Base-by-base conservation (phyloP, 1,284 basidiomycete genomes). In the Lignosus rhinocerotis region DNA sequence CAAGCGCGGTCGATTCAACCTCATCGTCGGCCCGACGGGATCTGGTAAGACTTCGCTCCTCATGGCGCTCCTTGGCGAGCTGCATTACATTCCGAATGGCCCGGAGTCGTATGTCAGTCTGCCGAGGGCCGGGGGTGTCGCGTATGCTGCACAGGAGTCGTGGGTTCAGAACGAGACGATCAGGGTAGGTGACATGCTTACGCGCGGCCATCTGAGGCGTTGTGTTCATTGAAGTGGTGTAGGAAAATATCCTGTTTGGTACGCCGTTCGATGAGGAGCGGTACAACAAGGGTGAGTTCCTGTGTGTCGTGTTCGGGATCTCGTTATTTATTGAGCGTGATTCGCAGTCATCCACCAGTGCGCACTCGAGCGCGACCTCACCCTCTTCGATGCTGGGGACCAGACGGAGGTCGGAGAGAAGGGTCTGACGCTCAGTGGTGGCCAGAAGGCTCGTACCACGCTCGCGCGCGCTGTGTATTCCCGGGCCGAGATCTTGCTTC, bases 391-490 rank as follows among this genome's bases (percentile, higher is more conserved):
- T 44, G 88, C 88, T 53, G 88, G 88, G 0, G 90, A 93, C 69
- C 65, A 78, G 61, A 91, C 90, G 0, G 89, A 91, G 70, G 84
- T 87, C 41, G 86, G 86, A 9, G 85, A 87, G 67, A 83, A 83
- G 68, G 85, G 86, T 12, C 67, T 87, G 21, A 86, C 85, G 5
- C 68, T 84, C 17, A 86, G 83, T 67, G 88, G 88, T 32, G 89
- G 89, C n/a, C 89, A 91, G 69, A 91, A 80, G 74, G 89, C 89
- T 3, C 77, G 88, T 32, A 76, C 94, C 43, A 93, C 87, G 0
- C 78, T 92, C 1, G 89, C 89, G 6, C 78, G 90, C 42, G 88
- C 88, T 0, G 77, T 91, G 8, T 90, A 90, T 69, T 84, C 84
- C 36, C 72, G 73, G 7, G 82, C 87, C 0, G 74, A 80, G 11